Evolutionary conservation across 768 basidiomycete species (phyloP), one percentile per base, ranked within the genome.

Genomic region (Pisolithus orientalis): DNA sequence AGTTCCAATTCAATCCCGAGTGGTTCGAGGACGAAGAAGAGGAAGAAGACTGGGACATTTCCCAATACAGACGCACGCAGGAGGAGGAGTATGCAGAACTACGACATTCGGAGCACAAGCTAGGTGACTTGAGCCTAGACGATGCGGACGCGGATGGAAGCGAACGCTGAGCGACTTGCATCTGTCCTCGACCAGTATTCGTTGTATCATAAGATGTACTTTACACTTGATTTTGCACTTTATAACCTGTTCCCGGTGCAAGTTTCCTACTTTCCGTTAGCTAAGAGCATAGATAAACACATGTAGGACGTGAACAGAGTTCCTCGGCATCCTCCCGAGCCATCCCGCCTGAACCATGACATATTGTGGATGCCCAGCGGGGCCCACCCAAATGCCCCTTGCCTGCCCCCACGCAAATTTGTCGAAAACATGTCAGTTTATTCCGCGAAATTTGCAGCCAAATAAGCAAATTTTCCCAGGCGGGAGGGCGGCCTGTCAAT

Each of bases 1-100:
- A 92, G 87, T 95, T 96, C 80, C 86, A 90, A 72, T 95, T 90
- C 82, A 94, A 94, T 69, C 88, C 92, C 16, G 90, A 93, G 61
- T 92, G 90, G 88, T 94, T 93, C 73, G 81, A 85, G 57, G 92
- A 92, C 61, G 80, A 85, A 47, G 81, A 80, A 3, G 75, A 57
- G 21, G 66, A 65, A 21, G 83, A 83, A 45, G 68, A 70, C 34
- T 84, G 82, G 71, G 83, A 85, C 68, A 68, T 85, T 40, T 60
- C 69, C 27, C 75, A 78, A 58, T 89, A 86, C 68, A 77, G 85
- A 58, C 74, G 64, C 39, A 60, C 66, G 37, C 64, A 65, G 17
- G 66, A 66, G 51, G 63, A 67, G 11, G 50, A 57, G 24, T 65
- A 67, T 40, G 54, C 62, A 6, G 65, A 67, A 32, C 44, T 65